Percentiles rank a stretch among this genome's conserved stretches.
Evolutionary conservation across 768 basidiomycete species (phyloP).

Genomic region (Ephemerocybe angulata): DNA sequence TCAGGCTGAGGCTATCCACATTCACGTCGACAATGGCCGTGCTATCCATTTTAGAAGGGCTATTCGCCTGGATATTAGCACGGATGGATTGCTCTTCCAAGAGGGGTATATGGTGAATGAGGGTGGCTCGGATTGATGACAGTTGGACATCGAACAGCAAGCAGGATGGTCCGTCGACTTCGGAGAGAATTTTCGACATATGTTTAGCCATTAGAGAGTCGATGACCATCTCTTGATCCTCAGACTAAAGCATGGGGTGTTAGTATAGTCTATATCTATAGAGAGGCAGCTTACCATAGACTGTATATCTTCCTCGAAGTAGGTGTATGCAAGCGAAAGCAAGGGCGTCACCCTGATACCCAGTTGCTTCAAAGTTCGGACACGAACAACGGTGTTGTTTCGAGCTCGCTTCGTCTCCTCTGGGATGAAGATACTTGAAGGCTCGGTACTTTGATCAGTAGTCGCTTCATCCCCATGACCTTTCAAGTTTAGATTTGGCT

Average conservation of each 20-base stretch:
- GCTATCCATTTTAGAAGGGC: constrained; percentile 29
- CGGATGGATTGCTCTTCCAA: constrained; percentile 29
- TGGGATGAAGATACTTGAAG: constrained; percentile 5
- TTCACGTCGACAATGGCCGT: constrained; percentile 24
- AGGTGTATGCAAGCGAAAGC: constrained; percentile 37
- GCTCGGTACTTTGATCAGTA: background rate
- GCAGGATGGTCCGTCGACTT: constrained; percentile 16
- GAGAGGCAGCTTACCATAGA: constrained; percentile 43
- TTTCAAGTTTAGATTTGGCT: constrained; percentile 4
- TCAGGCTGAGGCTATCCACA: constrained; percentile 19
- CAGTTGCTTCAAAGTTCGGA: constrained; percentile 36
- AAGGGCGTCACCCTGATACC: constrained; percentile 55
- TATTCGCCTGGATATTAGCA: background rate
- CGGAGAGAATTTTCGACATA: constrained; percentile 9
- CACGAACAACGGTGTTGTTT: constrained; percentile 36
- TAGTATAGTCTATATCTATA: too few species aligned
- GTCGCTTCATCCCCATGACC: background rate
- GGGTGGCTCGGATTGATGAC: constrained; percentile 35
- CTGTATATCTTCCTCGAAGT: constrained; percentile 46
- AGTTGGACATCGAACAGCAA: constrained; percentile 41
- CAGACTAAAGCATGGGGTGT: too few species aligned
- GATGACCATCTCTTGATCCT: constrained; percentile 34
- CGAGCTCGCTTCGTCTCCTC: constrained; percentile 21
- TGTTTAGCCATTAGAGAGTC: constrained; percentile 40
- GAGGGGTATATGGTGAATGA: constrained; percentile 46